These are phyloP conservation scores for Artemisia argyi DNA, from an alignment of 129 eudicot genomes.

Conservation along the genomic window DNA sequence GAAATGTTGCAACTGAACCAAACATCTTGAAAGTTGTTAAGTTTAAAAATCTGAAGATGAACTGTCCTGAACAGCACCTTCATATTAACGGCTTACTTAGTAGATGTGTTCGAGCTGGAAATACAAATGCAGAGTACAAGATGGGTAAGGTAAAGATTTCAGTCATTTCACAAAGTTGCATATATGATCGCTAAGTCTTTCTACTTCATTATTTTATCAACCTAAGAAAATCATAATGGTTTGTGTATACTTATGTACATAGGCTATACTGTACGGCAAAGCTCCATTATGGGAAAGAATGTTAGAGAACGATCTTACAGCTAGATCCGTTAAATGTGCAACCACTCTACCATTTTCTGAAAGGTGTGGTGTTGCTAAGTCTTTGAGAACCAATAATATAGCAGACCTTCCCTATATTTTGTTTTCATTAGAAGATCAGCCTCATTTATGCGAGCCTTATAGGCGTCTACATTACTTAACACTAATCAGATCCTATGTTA, in stretches of 20 bases:
- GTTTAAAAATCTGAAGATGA: not conserved
- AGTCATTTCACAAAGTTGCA: not conserved
- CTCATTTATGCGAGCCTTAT: not conserved
- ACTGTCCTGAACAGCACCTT: not conserved
- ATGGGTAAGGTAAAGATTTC: constrained; percentile 9
- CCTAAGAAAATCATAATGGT: not conserved
- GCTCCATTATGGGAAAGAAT: not conserved
- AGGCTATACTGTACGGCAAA: not conserved
- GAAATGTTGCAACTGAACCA: not conserved
- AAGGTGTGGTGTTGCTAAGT: not conserved
- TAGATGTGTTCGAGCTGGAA: not conserved
- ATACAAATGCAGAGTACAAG: not conserved
- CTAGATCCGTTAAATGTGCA: constrained; percentile 1
- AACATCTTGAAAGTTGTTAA: not conserved
- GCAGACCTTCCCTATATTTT: constrained; percentile 9
- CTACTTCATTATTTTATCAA: no score
- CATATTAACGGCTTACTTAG: constrained; percentile 10
- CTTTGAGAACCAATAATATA: not conserved
- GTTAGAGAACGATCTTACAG: not conserved
- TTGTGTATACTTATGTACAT: not conserved
- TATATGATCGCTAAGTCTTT: no score
- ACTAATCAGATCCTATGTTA: not conserved
- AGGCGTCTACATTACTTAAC: not conserved
- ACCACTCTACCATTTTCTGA: not conserved
- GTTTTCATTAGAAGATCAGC: constrained; percentile 9